Evolutionary conservation across 805 yeast species (phyloP), one percentile per base, ranked within the genome.

Genomic region (Pichia sporocuriosa): DNA sequence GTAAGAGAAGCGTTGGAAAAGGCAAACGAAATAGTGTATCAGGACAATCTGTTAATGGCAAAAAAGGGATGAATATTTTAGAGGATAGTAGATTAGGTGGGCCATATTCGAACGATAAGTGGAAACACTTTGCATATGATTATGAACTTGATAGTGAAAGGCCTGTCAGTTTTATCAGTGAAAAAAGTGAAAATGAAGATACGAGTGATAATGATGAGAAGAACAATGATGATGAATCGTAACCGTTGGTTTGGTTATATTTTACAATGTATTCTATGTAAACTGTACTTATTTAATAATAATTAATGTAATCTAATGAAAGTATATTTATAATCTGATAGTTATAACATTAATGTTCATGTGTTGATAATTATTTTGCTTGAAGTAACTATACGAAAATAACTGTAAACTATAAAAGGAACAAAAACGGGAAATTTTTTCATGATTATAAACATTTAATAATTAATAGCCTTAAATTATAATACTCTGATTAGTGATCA

Each of bases 101-200:
- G 2, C 39, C 39, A 19, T 45, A 42, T 27, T 40, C 49, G 5
- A 39, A 26, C 25, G 45, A 42, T 31, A 40, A 33, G n/a, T 47
- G 51, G 51, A 45, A 43, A 26, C 51, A 44, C 23, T 40, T 47
- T 36, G 40, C 42, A 9, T 47, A 44, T 28, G 51, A 47, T 38
- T 47, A 47, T 34, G 51, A 47, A n/a, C 31, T 44, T 4, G 48
- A 44, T 38, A 40, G 48, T 35, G 51, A 47, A 28, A 34, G 40
- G 25, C 51, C 51, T 15, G 51, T 47, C 2, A 47, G 51, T 38
- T 47, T 41, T 35, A 47, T 47, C 3, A 47, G 51, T 33, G 44
- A 39, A 35, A 20, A 28, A 15, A 12, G 13, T 26, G 29, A 26
- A 26, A 26, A 15, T 11, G 29, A 26, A 12, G 29, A 26, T 12